Conservation (phyloP, 345 rosid species). For the Sisymbrium irio region DNA sequence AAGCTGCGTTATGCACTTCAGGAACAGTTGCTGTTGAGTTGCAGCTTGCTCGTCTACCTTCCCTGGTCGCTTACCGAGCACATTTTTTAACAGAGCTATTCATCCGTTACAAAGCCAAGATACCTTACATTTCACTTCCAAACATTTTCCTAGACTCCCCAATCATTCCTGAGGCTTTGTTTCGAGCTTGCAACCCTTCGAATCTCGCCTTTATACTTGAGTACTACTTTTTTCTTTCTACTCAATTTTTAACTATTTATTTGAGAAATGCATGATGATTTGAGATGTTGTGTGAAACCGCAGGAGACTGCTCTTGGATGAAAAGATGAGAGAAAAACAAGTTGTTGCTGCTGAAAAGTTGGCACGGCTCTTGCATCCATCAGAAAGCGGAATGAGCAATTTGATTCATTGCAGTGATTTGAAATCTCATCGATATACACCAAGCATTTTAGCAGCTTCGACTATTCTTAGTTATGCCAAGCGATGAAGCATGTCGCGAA, state of each 20-base stretch:
- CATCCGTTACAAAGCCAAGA: constrained; percentile 74
- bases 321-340: constrained; percentile 50
- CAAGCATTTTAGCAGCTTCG: constrained; percentile 72
- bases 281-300: constrained; percentile 9
- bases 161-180: constrained; percentile 78
- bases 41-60: constrained; percentile 77
- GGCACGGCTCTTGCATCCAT: constrained; percentile 53
- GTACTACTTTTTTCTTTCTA: constrained; percentile 39
- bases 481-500: constrained; percentile 15
- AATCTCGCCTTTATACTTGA: constrained; percentile 52
- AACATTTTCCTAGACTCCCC: constrained; percentile 75
- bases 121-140: constrained; percentile 82
- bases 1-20: constrained; percentile 87
- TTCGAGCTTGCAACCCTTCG: constrained; percentile 68
- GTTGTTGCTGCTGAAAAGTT: constrained; percentile 58
- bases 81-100: constrained; percentile 73
- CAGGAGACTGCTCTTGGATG: constrained; percentile 59
- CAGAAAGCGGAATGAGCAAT: constrained; percentile 19
- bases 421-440: constrained; percentile 35
- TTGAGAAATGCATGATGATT: constrained; percentile 5
- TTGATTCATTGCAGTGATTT: constrained; percentile 16
- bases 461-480: constrained; percentile 50
- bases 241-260: background rate
- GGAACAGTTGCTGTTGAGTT: constrained; percentile 95
- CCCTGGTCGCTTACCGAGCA: constrained; percentile 83